Evolutionary conservation across 2,329 filamentous ascomycete species (phyloP).

Genomic region (Cadophora malorum): DNA sequence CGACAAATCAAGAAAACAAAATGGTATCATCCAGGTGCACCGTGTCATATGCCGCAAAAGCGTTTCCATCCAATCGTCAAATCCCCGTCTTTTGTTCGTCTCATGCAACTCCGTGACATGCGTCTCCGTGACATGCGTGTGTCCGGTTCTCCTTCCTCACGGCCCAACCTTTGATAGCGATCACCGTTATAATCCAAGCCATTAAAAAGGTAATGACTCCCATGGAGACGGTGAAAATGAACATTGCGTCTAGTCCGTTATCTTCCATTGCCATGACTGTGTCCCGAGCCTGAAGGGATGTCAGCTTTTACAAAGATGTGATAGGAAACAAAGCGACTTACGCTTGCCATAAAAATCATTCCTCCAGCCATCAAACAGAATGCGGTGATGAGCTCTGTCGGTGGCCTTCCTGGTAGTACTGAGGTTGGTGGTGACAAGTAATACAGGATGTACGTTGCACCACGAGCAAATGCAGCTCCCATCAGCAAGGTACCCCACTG

Average conservation of each 20-base stretch:
- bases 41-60: slow-evolving; percentile 19
- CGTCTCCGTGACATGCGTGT: background rate
- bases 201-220: slow-evolving; percentile 83
- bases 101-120: slow-evolving; percentile 17
- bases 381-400: slow-evolving; percentile 84
- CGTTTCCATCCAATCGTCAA: background rate
- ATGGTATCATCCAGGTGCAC: slow-evolving; percentile 24
- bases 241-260: slow-evolving; percentile 86
- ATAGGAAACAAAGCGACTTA: slow-evolving; percentile 53
- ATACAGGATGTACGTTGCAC: slow-evolving; percentile 78
- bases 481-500: slow-evolving; percentile 91
- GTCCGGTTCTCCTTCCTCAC: slow-evolving; percentile 50
- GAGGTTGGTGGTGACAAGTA: slow-evolving; percentile 84
- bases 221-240: slow-evolving; percentile 88
- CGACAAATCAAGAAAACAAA: background rate
- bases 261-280: slow-evolving; percentile 78
- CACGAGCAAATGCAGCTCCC: slow-evolving; percentile 79
- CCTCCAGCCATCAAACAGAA: slow-evolving; percentile 91
- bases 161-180: slow-evolving; percentile 91
- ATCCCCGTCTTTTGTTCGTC: background rate
- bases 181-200: slow-evolving; percentile 79
- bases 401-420: slow-evolving; percentile 80
- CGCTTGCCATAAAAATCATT: slow-evolving; percentile 90
- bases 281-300: slow-evolving; percentile 66
- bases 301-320: background rate